Evolutionary conservation across 805 yeast species (phyloP).

Genomic region (Maudiozyma barnettii): DNA sequence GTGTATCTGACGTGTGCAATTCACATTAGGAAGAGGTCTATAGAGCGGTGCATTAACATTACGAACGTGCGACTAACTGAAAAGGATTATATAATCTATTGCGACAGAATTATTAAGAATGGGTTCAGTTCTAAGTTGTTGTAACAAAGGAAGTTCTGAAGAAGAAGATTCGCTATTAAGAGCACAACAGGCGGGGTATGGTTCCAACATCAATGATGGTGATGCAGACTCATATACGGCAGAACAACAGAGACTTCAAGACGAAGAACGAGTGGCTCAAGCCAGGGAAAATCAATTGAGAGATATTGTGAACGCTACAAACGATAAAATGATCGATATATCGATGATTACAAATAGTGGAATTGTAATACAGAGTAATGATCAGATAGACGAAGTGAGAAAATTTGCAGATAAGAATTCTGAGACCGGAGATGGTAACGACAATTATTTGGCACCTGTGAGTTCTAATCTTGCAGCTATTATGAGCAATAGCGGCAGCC

Average conservation of each 20-base stretch:
- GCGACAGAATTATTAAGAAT: constrained; percentile 7
- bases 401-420: constrained; percentile 31
- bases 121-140: constrained; percentile 27
- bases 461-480: constrained; percentile 2
- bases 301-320: constrained; percentile 26
- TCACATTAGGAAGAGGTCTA: too few relatives aligned
- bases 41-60: too few relatives aligned
- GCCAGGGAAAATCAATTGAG: constrained; percentile 23
- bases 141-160: constrained; percentile 10
- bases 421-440: constrained; percentile 10
- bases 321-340: constrained; percentile 29
- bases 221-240: constrained; percentile 12
- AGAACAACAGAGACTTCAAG: constrained; percentile 15
- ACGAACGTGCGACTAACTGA: too few relatives aligned
- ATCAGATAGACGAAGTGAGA: constrained; percentile 27
- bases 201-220: constrained; percentile 3
- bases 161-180: constrained; percentile 24
- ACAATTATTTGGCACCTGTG: neutral
- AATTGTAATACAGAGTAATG: constrained; percentile 21
- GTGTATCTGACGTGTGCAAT: too few relatives aligned
- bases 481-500: constrained; percentile 2
- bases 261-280: constrained; percentile 18
- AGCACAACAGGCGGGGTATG: constrained; percentile 22
- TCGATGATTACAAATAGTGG: constrained; percentile 30
- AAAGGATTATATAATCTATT: neutral